Evolutionary conservation across 2,329 filamentous ascomycete species (phyloP).

Genomic region (Botryotinia convoluta): DNA sequence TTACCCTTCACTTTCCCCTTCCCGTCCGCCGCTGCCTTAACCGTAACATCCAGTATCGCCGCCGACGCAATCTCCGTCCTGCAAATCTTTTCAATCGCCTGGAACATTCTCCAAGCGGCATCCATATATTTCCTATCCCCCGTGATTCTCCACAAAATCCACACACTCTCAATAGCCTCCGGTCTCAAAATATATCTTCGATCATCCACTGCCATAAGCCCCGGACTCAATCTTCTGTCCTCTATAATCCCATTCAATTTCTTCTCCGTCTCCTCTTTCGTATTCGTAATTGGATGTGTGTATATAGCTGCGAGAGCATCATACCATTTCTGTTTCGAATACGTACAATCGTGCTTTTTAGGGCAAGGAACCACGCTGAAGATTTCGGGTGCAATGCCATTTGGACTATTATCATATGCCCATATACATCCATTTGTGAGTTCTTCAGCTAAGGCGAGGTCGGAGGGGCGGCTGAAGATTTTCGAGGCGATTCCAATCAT

Average conservation of each 20-base stretch:
- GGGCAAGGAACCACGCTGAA: conserved; percentile 42
- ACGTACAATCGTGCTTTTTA: conserved; percentile 29
- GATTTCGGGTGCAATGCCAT: conserved; percentile 61
- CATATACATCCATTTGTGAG: conserved; percentile 64
- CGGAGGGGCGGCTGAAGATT: conserved; percentile 53
- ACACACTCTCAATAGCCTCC: conserved; percentile 67
- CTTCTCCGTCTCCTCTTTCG: conserved; percentile 19
- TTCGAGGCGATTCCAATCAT: conserved; percentile 67
- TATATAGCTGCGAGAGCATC: conserved; percentile 24
- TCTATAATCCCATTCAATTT: conserved; percentile 23
- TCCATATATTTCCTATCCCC: conserved; percentile 41
- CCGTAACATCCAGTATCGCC: conserved; percentile 43
- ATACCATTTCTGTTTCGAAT: conserved; percentile 52
- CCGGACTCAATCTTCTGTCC: conserved; percentile 26
- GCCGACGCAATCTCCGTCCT: conserved; percentile 45
- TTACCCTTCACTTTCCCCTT: conserved; percentile 45
- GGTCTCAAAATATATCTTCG: conserved; percentile 42
- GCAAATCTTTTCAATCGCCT: conserved; percentile 44
- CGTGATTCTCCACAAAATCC: conserved; percentile 50
- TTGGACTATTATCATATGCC: conserved; percentile 55
- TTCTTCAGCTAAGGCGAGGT: conserved; percentile 55
- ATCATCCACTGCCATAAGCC: conserved; percentile 30
- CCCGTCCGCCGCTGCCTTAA: conserved; percentile 44
- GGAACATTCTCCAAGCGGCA: conserved; percentile 49
- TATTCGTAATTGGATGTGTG: neutral